A percentile compares a stretch with the other conserved stretches of the same genome.
Conservation (phyloP, 768 basidiomycete genomes). For the Exsudoporus frostii region DNA sequence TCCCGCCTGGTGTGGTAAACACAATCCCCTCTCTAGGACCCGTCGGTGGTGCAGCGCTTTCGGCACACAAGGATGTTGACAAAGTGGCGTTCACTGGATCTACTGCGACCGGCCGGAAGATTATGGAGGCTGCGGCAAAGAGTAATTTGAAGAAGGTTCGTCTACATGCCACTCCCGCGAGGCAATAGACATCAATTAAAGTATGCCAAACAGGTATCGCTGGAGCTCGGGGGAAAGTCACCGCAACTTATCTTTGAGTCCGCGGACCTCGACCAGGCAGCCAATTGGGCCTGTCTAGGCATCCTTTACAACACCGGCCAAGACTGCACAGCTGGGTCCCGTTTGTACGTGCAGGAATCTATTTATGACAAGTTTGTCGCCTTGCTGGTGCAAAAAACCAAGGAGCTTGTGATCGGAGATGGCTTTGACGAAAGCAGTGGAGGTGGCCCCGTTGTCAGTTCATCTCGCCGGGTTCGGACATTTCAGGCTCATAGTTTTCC, state of each 20-base stretch:
- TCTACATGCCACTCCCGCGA: slow-evolving; percentile 27
- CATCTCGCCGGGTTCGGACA: slow-evolving; percentile 1
- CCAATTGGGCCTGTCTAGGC: slow-evolving; percentile 82
- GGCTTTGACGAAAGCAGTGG: slow-evolving; percentile 72
- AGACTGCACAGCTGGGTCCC: slow-evolving; percentile 90
- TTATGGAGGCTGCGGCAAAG: slow-evolving; percentile 89
- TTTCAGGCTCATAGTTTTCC: slow-evolving; percentile 6
- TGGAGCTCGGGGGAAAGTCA: slow-evolving; percentile 94
- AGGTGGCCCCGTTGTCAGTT: slow-evolving; percentile 80
- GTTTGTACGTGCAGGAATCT: slow-evolving; percentile 83
- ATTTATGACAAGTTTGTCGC: slow-evolving; percentile 83
- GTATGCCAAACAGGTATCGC: slow-evolving; percentile 55
- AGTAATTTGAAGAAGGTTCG: slow-evolving; percentile 90
- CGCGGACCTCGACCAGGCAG: slow-evolving; percentile 83
- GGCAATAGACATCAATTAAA: slow-evolving; percentile 17
- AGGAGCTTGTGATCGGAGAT: slow-evolving; percentile 71
- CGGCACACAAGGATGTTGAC: slow-evolving; percentile 81
- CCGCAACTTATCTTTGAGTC: slow-evolving; percentile 88
- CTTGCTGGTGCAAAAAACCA: slow-evolving; percentile 61
- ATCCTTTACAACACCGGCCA: slow-evolving; percentile 90
- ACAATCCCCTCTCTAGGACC: slow-evolving; percentile 79
- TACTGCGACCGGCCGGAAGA: slow-evolving; percentile 81
- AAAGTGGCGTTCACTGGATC: slow-evolving; percentile 97
- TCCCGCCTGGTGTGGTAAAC: slow-evolving; percentile 90
- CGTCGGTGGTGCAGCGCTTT: slow-evolving; percentile 81